Evolutionary conservation across 139 green algal genomes (phyloP), one percentile per base, ranked within the genome.

Genomic region (Gonium pectorale): DNA sequence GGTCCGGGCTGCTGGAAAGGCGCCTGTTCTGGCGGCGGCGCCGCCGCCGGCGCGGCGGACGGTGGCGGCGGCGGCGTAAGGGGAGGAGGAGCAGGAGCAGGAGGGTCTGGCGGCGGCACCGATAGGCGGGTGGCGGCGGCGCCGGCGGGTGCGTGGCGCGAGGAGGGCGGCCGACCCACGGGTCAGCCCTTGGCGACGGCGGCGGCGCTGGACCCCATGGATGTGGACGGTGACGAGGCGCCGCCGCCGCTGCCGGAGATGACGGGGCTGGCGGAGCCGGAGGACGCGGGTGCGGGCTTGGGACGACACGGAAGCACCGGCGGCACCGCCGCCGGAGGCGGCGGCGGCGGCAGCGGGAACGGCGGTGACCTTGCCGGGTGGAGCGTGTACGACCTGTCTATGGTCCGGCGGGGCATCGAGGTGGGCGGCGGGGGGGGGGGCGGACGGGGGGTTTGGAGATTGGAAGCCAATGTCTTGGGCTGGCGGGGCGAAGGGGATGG

Each of bases 1-100:
- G 74, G 88, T 41, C 66, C 70, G 33, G 5, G 24, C 37, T 93
- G 90, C 81, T 94, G 85, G 29, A 75, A 24, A 37, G n/a, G 41
- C 67, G 59, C 24, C 22, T 29, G 81, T 33, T 31, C 56, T 38
- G 56, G n/a, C 56, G 66, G 69, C 27, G 56, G 31, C 40, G 40
- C 29, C 31, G 68, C 40, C 41, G 56, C 27, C 41, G 27, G 81
- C 7, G 19, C 24, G 3, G 49, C 6, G 41, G 52, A 41, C 44
- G 41, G 33, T 46, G 8, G 44, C 37, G 9, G 71, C n/a, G 9
- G 54, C 37, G 19, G 52, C 27, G n/a, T n/a, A n/a, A n/a, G n/a
- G n/a, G n/a, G n/a, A n/a, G 44, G 26, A 5, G 56, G 35, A 27
- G 40, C 11, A n/a, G 74, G 27, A 37, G 51, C 40, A 60, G 22